Evolutionary conservation across 139 green algal species (phyloP).

Genomic region (Closterium sp.): DNA sequence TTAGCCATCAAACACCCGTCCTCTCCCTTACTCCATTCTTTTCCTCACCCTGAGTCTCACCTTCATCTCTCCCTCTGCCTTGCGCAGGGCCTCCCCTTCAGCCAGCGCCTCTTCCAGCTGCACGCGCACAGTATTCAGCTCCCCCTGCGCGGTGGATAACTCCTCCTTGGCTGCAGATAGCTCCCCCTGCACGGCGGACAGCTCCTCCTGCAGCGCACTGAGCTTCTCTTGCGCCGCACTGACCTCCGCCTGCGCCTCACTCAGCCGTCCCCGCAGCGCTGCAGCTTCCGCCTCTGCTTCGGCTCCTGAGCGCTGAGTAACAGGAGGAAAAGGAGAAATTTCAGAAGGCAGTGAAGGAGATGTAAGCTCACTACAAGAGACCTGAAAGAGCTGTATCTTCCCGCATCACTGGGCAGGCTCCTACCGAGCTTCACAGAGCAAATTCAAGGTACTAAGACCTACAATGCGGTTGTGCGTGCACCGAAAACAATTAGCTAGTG

Average conservation of each 20-base stretch:
- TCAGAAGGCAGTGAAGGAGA: background rate
- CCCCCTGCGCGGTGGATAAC: background rate
- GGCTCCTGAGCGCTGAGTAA: background rate
- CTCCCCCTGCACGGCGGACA: background rate
- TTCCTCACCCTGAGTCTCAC: background rate
- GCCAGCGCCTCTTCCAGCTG: background rate
- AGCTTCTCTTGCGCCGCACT: background rate
- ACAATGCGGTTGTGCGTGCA: background rate
- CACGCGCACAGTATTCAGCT: background rate
- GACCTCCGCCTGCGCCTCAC: background rate
- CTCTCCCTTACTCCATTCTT: too few species aligned
- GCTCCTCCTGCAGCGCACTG: background rate
- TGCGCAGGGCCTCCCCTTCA: background rate
- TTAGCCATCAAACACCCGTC: too few species aligned
- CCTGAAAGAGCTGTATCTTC: background rate
- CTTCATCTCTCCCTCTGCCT: background rate
- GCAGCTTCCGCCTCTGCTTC: background rate
- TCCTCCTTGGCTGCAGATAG: background rate
- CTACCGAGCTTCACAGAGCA: background rate
- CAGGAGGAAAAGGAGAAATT: background rate
- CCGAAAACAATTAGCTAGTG: background rate
- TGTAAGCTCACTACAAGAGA: background rate
- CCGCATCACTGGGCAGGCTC: background rate
- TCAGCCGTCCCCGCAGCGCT: background rate
- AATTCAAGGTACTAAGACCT: background rate